These are phyloP conservation scores for Hemileccinum impolitum DNA, from an alignment of 768 basidiomycete genomes.

Conservation along the genomic window DNA sequence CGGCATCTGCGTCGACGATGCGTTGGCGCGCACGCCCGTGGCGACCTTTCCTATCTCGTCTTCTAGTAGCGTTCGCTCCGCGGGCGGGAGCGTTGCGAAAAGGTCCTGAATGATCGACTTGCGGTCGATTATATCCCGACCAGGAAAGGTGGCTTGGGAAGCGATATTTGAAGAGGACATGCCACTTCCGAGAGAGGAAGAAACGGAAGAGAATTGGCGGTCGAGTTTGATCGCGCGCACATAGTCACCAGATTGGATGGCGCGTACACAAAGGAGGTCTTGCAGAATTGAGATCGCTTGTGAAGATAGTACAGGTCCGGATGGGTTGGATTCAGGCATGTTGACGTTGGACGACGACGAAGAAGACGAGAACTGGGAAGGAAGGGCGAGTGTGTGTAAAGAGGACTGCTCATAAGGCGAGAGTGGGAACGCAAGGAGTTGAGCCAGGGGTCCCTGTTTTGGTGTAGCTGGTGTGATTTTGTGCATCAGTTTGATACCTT, in stretches of 20 bases:
- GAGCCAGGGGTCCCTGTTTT: conserved; percentile 51
- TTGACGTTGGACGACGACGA: conserved; percentile 10
- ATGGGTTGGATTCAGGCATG: not conserved
- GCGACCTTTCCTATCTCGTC: conserved; percentile 46
- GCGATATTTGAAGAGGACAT: conserved; percentile 10
- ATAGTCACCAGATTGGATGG: conserved; percentile 69
- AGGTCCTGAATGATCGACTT: conserved; percentile 68
- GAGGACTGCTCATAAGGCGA: conserved; percentile 59
- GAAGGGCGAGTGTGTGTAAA: conserved; percentile 55
- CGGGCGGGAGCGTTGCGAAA: conserved; percentile 56
- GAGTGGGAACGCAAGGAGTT: conserved; percentile 64
- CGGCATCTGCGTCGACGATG: not conserved
- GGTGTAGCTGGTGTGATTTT: conserved; percentile 47
- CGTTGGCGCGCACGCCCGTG: conserved; percentile 17
- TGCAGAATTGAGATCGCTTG: conserved; percentile 58
- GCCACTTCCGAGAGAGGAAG: conserved; percentile 25
- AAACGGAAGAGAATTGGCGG: conserved; percentile 51
- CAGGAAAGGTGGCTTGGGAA: conserved; percentile 24
- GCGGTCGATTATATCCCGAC: conserved; percentile 41
- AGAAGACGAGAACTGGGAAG: conserved; percentile 36
- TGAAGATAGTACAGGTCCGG: conserved; percentile 33
- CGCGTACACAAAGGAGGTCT: conserved; percentile 75
- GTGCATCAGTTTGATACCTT: not conserved
- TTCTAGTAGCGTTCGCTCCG: conserved; percentile 64
- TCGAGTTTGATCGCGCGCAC: conserved; percentile 75